These are phyloP conservation scores for Lecanoromycetidae sp. DNA, from an alignment of 2,329 filamentous ascomycete genomes.

Conservation along the genomic window DNA sequence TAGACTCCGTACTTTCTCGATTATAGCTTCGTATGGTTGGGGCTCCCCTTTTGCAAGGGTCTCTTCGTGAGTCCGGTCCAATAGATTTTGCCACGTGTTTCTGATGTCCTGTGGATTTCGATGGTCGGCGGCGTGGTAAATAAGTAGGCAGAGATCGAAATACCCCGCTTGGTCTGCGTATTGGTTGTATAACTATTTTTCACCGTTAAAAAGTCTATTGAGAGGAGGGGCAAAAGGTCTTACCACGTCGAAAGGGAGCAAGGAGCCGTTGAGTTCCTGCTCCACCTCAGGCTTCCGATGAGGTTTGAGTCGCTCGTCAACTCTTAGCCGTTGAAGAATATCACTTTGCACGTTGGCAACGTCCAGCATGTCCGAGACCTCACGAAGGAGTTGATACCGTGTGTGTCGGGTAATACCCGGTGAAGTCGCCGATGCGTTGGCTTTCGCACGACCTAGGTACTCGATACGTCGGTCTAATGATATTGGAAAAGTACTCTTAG, in stretches of 20 bases:
- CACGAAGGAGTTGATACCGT: conserved; percentile 73
- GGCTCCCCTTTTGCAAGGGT: conserved; percentile 34
- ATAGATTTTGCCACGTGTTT: conserved; percentile 70
- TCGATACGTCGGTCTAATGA: conserved; percentile 76
- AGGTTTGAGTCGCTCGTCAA: conserved; percentile 55
- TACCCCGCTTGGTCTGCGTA: conserved; percentile 87
- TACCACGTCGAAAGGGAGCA: conserved; percentile 65
- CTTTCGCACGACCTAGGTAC: conserved; percentile 80
- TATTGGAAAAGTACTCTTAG: conserved; percentile 68
- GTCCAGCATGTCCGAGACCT: conserved; percentile 76
- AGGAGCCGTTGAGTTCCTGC: conserved; percentile 59
- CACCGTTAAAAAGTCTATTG: not conserved
- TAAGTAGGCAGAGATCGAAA: conserved; percentile 83
- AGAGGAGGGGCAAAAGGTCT: conserved; percentile 26
- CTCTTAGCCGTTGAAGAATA: conserved; percentile 62
- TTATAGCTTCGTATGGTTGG: conserved; percentile 37
- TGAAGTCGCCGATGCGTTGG: conserved; percentile 77
- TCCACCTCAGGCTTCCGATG: conserved; percentile 55
- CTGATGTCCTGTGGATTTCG: conserved; percentile 75
- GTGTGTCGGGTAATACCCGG: conserved; percentile 64
- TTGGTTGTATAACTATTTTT: conserved; percentile 69
- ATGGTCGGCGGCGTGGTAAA: conserved; percentile 86
- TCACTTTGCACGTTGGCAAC: conserved; percentile 94
- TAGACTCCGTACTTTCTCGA: conserved; percentile 44
- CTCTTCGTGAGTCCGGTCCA: conserved; percentile 56